Conservation (phyloP, 2,329 filamentous ascomycete species). For the Rhexocercosporidium sp. region DNA sequence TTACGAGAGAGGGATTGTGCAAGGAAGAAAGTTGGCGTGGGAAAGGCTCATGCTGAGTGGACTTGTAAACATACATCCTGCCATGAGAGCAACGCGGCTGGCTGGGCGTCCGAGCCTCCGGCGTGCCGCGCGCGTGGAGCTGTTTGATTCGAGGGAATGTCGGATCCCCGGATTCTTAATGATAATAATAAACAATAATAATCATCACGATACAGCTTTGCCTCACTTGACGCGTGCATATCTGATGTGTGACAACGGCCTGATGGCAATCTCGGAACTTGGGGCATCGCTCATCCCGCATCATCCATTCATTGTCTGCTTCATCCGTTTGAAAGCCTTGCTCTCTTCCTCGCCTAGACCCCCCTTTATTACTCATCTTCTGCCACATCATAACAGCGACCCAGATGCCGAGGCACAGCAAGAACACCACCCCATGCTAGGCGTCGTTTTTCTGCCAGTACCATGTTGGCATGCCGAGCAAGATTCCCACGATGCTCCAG, state of each 20-base stretch:
- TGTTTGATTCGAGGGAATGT: conserved; percentile 13
- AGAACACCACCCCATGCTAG: not conserved
- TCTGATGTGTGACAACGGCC: not conserved
- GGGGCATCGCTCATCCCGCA: not conserved
- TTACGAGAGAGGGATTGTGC: not conserved
- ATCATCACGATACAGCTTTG: not conserved
- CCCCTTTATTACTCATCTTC: conserved; percentile 8
- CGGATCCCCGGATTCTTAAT: conserved; percentile 12
- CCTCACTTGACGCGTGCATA: conserved; percentile 1
- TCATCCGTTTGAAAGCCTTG: conserved; percentile 9
- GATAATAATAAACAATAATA: not conserved
- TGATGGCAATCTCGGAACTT: not conserved
- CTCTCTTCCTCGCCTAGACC: conserved; percentile 16
- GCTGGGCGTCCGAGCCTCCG: not conserved
- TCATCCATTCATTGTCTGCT: conserved; percentile 6
- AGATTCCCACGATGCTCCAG: not conserved
- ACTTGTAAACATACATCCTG: not conserved
- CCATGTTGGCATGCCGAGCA: conserved; percentile 3
- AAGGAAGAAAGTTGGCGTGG: not conserved
- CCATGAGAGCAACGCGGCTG: not conserved
- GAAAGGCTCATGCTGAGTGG: not conserved
- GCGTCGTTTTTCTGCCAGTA: conserved; percentile 12
- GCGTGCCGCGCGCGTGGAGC: conserved; percentile 5
- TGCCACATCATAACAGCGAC: conserved; percentile 16
- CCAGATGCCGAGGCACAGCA: conserved; percentile 6